Evolutionary conservation across 805 yeast genomes (phyloP), one percentile per base, ranked within the genome.

Genomic region (Metschnikowia colocasiae): DNA sequence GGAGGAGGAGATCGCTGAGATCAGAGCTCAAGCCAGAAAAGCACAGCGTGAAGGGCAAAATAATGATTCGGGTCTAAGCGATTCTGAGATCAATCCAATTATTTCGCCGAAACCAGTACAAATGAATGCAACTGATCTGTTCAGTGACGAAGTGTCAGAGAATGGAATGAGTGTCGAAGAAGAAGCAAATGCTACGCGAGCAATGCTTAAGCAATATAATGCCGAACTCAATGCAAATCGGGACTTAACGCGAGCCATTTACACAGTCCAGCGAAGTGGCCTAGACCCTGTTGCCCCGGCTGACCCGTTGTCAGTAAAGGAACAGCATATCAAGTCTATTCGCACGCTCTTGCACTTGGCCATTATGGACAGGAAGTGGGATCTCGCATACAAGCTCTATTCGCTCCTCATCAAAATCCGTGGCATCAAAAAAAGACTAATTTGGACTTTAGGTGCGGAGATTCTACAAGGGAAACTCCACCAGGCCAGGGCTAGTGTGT

Each of bases 381-480:
- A 59, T 5, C 38, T 68, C 13, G 85, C 87, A 0, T 81, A 79
- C 55, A 71, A 71, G 45, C 63, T 80, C 6, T 80, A 81, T 53
- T 60, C 79, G 8, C 45, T 79, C 1, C 59, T 85, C 19, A 59
- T 81, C 2, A 60, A 84, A 43, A 54, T 77, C 1, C 76, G 76
- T 1, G 60, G 61, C 1, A 70, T 79, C 9, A 87, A 85, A 58
- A 59, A 83, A 5, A 66, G 81, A 45, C 63, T 75, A 3, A 58
- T 83, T 9, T 85, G 91, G 91, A 78, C 85, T 0, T 31, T 83
- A 0, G 90, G 86, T 0, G 61, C 80, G 4, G 83, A 80, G 49
- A 78, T 84, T 4, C 57, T 84, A n/a, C 35, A 40, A 10, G 43
- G 43, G 7, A 40, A 20, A 15, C 34, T 40, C 29, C 15, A 16